phyloP scores from a whole-genome alignment of 371 early-diverging fungal species.

The Circinella minor region DNA sequence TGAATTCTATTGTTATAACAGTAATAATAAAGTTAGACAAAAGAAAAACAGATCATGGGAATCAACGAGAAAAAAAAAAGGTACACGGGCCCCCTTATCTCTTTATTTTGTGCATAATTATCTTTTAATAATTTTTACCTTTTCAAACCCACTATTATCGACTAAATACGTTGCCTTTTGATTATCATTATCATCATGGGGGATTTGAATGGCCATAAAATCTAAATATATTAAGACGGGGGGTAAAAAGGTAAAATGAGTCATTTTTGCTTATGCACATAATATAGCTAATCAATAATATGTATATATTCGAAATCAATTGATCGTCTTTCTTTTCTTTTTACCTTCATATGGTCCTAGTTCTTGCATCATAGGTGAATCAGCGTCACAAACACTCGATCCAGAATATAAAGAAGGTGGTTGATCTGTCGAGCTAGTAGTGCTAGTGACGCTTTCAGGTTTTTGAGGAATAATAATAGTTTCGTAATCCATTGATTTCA shows the following conservation, averaged over 20 bases:
- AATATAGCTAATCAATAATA: neutral
- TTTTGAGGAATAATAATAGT: conserved; percentile 17
- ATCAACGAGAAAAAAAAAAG: neutral
- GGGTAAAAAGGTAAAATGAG: neutral
- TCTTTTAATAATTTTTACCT: neutral
- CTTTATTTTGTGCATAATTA: conserved; percentile 2
- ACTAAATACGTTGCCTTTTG: conserved; percentile 16
- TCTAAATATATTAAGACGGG: conserved; percentile 8
- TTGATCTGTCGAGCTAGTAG: conserved; percentile 13
- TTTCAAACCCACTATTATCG: neutral
- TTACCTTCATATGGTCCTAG: conserved; percentile 22
- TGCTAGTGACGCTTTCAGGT: conserved; percentile 21
- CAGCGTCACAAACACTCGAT: conserved; percentile 23
- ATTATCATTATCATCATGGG: conserved; percentile 19
- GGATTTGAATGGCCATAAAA: conserved; percentile 26
- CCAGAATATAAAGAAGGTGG: conserved; percentile 26
- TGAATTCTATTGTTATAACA: neutral
- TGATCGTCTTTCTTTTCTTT: neutral
- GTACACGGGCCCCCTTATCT: neutral
- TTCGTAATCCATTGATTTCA: conserved; percentile 10
- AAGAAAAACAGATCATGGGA: neutral
- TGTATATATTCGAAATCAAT: neutral
- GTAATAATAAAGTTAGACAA: neutral
- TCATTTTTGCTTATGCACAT: conserved; percentile 7
- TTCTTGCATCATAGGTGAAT: conserved; percentile 19